Evolutionary conservation across 202 grass and related monocot genomes (phyloP).

Genomic region (Schoenoplectus tabernaemontani): DNA sequence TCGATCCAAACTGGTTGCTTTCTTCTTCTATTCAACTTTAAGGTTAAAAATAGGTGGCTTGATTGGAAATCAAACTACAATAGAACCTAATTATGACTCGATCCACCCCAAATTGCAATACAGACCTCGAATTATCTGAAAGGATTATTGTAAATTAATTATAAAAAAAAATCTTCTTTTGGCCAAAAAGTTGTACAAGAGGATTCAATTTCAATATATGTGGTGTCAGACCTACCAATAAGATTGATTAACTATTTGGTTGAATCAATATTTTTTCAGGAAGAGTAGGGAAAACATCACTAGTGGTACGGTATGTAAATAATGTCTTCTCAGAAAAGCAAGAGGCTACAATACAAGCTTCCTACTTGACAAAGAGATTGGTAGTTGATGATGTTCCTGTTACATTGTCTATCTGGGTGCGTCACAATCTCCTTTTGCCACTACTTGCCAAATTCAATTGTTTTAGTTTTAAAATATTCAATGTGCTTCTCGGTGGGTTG

Average conservation of each 20-base stretch:
- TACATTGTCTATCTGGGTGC: conserved; percentile 83
- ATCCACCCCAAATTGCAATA: background rate
- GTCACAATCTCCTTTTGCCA: conserved; percentile 39
- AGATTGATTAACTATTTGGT: background rate
- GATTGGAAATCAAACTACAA: background rate
- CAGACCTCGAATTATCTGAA: background rate
- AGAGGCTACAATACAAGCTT: conserved; percentile 78
- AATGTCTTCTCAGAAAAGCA: conserved; percentile 74
- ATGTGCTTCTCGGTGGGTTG: background rate
- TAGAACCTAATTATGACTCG: background rate
- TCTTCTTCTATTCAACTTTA: background rate
- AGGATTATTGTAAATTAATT: background rate
- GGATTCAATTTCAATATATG: background rate
- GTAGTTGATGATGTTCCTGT: conserved; percentile 71
- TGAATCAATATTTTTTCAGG: conserved; percentile 25
- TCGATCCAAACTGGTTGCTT: background rate
- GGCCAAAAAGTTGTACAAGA: background rate
- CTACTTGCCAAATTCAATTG: background rate
- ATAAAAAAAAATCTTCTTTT: background rate
- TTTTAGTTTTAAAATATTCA: background rate
- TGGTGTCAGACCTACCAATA: conserved; percentile 6
- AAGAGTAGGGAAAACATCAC: conserved; percentile 77
- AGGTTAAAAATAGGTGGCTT: background rate
- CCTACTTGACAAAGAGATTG: conserved; percentile 62
- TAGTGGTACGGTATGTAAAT: conserved; percentile 67